Evolutionary conservation across 139 green algal species (phyloP), one percentile per base, ranked within the genome.

Genomic region (Haematococcus lacustris): DNA sequence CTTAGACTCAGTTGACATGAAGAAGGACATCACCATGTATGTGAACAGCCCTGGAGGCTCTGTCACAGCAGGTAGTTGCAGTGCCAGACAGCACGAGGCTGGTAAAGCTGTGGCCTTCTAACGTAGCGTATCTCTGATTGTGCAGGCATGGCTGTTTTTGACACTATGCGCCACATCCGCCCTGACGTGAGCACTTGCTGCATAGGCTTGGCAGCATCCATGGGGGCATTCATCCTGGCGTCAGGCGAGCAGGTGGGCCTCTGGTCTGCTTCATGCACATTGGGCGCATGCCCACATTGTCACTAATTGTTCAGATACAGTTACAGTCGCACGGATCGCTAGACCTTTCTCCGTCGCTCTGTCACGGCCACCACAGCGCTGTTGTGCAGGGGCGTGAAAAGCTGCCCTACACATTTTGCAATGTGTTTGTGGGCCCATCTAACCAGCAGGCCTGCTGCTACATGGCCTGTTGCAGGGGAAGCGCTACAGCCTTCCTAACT

Each of bases 121-220:
- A n/a, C n/a, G n/a, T n/a, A n/a, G n/a, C n/a, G n/a, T 68, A 21
- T 33, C 32, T 68, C 40, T 57, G 13, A 57, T 3, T 28, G 21
- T 59, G 50, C 80, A 91, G 93, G 93, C 70, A 99, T 99, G 96
- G 96, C 96, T 3, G 93, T 99, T 51, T 99, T 99, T 86, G 96
- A 99, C 88, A 99, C 96, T 2, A 99, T 99, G 96, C 85, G 94
- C 64, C 92, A 99, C 83, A 87, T 99, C 71, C 83, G 94, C 33
- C 92, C 96, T 32, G 88, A 98, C 78, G 91, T 98, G 6, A 91
- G 80, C 78, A 99, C 96, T 28, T 91, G 97, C n/a, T 98, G 93
- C 81, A 96, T 98, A 25, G 96, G 96, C 63, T 83, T 99, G 65
- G 96, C 96, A 34, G 96, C 96, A 47, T 98, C 92, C 63, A 98